Percentiles rank a stretch among this genome's conserved stretches.
Conservation (phyloP, 257 asterid genomes). For the Solanum chiquidenum region DNA sequence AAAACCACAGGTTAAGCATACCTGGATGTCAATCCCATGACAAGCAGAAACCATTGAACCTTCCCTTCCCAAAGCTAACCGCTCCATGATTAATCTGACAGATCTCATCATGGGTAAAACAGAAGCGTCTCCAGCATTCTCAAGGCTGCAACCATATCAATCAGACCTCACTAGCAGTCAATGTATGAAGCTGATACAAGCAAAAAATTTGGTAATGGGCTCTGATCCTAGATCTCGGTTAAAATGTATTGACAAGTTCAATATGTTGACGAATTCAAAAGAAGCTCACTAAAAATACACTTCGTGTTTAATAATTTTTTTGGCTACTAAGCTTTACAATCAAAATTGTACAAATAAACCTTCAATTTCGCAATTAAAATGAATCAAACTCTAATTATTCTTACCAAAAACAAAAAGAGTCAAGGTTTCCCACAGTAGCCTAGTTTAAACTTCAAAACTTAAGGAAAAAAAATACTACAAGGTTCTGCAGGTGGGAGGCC, state of each 20-base stretch:
- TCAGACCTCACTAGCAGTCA: background rate
- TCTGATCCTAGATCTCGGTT: background rate
- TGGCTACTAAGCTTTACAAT: background rate
- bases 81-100: constrained; percentile 58
- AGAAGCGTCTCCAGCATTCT: constrained; percentile 84
- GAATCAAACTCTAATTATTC: background rate
- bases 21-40: constrained; percentile 46
- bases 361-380: background rate
- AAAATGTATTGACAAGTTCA: background rate
- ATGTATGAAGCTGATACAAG: background rate
- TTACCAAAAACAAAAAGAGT: background rate
- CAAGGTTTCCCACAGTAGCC: background rate
- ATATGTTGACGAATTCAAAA: background rate
- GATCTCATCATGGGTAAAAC: constrained; percentile 78
- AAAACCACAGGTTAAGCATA: constrained; percentile 10
- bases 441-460: background rate
- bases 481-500: background rate
- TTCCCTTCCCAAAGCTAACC: constrained; percentile 35
- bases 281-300: background rate
- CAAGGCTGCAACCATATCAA: constrained; percentile 46
- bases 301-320: background rate
- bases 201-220: background rate
- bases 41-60: constrained; percentile 21
- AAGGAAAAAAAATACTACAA: background rate
- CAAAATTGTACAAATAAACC: background rate